Evolutionary conservation across 495 filamentous ascomycete species (phyloP).

Genomic region (Neurospora tetrasperma): DNA sequence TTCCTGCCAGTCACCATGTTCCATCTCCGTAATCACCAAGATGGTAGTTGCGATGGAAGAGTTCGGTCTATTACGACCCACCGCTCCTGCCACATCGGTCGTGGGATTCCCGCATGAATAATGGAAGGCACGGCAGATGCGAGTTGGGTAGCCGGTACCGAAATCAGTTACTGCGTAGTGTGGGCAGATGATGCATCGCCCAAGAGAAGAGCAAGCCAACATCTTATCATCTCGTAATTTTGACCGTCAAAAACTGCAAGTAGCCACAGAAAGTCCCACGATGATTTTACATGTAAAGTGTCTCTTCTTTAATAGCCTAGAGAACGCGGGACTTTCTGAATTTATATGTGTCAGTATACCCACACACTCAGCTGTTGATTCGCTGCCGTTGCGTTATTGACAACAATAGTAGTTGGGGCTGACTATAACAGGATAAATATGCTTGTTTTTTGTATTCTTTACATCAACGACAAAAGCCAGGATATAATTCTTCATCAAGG

Average conservation of each 20-base stretch:
- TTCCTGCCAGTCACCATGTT: neutral
- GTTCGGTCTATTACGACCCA: neutral
- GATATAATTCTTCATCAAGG: neutral
- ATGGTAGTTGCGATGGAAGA: neutral
- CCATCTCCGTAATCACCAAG: neutral
- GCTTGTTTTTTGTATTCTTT: neutral
- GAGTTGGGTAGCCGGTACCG: neutral
- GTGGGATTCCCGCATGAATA: neutral
- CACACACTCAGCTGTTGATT: neutral
- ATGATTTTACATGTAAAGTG: neutral
- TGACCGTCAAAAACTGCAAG: neutral
- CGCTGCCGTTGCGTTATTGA: neutral
- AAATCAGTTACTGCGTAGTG: neutral
- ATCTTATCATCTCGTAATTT: neutral
- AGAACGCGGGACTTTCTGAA: neutral
- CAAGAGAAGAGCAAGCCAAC: neutral
- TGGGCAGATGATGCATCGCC: neutral
- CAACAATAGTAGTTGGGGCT: neutral
- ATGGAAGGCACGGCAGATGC: neutral
- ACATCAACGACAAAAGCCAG: neutral
- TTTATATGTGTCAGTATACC: neutral
- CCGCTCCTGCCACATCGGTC: neutral
- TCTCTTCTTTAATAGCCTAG: neutral
- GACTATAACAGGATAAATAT: neutral
- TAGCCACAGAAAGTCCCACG: neutral